Evolutionary conservation across 192 early-diverging fungal species (phyloP), one percentile per base, ranked within the genome.

Genomic region (Linnemannia hyalina): DNA sequence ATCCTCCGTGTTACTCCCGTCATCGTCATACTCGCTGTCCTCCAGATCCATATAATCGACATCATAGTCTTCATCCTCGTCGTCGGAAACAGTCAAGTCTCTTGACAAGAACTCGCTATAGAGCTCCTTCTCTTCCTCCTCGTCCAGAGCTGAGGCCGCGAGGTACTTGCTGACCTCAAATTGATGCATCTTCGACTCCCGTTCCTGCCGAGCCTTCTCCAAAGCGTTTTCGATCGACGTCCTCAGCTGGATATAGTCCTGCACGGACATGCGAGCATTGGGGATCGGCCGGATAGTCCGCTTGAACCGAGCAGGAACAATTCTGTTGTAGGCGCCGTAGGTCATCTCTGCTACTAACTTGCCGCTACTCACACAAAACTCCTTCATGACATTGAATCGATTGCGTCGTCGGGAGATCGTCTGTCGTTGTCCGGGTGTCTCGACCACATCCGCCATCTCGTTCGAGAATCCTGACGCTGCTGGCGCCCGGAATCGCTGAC

Each of bases 81-180:
- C 84, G 15, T 86, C 84, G 8, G 79, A 76, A 1, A 36, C 52
- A 15, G 70, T 75, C 18, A 86, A 46, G 16, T 86, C 79, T n/a
- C 71, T 77, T 2, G 84, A 78, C 38, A 86, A 49, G n/a, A 86
- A 86, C 10, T 81, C 72, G 9, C 29, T 78, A 42, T 86, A 86
- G 5, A 86, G 71, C 75, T 77, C 76, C n/a, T 75, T 76, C 42
- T 85, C 83, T 44, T 80, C 78, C 42, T 81, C 84, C 47, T 86
- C 84, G 10, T 74, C 80, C 44, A 80, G 44, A 6, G 60, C 60
- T 20, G 65, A 54, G 36, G 78, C 75, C 26, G 46, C 49, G 9
- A 23, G 68, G 18, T 82, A 72, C 29, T 36, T 15, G n/a, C 70
- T 52, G 3, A 38, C 69, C 32, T 76, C 47, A 40, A 29, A 68